A percentile compares a stretch with the other conserved stretches of the same genome.
Evolutionary conservation across 2,329 filamentous ascomycete genomes (phyloP).

Genomic region (Penicillium sp.): DNA sequence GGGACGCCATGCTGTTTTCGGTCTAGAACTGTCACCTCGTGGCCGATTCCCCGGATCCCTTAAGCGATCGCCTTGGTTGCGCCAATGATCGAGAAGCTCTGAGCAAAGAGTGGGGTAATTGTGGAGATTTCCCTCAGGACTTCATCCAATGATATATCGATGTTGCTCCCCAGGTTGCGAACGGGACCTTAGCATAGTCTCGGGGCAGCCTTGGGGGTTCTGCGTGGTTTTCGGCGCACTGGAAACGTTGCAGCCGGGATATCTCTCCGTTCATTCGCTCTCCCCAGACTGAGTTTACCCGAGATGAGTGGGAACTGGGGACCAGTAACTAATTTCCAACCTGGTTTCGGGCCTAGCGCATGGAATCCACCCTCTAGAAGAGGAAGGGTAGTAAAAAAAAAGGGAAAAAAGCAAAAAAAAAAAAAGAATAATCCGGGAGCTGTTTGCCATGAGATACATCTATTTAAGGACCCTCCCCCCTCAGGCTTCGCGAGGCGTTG

Average conservation of each 20-base stretch:
- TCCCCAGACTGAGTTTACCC: conserved; percentile 4
- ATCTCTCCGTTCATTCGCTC: conserved; percentile 2
- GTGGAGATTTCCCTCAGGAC: not conserved
- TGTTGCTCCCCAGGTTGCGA: not conserved
- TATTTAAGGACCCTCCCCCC: conserved; percentile 2
- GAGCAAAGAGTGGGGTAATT: not conserved
- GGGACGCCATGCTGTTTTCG: conserved; percentile 3
- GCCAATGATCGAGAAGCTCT: not conserved
- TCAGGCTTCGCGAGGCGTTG: not conserved
- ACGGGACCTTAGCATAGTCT: not conserved
- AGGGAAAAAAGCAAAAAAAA: not conserved
- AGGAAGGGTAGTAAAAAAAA: not conserved
- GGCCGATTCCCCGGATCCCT: conserved; percentile 4
- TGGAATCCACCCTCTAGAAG: not conserved
- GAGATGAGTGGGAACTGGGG: not conserved
- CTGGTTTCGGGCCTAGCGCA: not conserved
- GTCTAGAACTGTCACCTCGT: conserved; percentile 5
- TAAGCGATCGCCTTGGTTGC: conserved; percentile 1
- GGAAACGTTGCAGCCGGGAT: not conserved
- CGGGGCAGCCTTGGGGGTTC: not conserved
- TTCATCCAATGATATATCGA: not conserved
- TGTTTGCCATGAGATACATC: conserved; percentile 1
- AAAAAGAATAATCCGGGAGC: not conserved
- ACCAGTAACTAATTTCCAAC: not conserved
- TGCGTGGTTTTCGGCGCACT: not conserved